Evolutionary conservation across 1,284 basidiomycete genomes (phyloP), one percentile per base, ranked within the genome.

Genomic region (Rhodotorula sp.): DNA sequence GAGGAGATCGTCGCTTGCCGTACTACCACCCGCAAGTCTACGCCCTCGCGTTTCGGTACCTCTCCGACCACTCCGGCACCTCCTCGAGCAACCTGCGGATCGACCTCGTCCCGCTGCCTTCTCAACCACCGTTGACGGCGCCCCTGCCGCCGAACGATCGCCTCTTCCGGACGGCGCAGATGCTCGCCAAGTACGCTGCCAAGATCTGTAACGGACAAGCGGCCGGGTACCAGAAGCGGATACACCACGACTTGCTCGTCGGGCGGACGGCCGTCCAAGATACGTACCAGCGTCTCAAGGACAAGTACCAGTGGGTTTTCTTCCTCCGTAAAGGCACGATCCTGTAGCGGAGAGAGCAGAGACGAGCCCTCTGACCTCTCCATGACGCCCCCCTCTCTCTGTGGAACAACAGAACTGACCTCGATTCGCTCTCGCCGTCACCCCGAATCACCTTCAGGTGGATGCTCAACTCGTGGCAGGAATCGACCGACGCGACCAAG

Each of bases 191-290:
- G 70, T 88, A 90, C 0, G 80, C 95, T 26, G 89, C 93, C 80
- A 87, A 91, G 59, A 92, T 97, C 78, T 89, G 90, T 16, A 92
- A 89, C 87, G 94, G 95, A 8, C 85, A 86, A 3, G 78, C 88
- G 74, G 88, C 87, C 2, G 87, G 89, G 61, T 97, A 97, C 82
- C 86, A 87, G 79, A 97, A 97, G 79, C 87, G 93, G 2, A 89
- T 95, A 1, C 79, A 85, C 14, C 95, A 98, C 79, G 95, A 98
- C 80, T 84, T 87, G 21, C 77, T 97, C 23, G 85, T 97, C 5
- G 85, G 88, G 0, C 84, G 90, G 31, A 90, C 92, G 66, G 80
- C 83, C 6, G 97, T 94, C 78, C 94, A 97, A 77, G 94, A 98
- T 79, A 80, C 95, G 6, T 99, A 98, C 78, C 86, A 94, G 48